Base-by-base conservation (phyloP, 441 rosid genomes). In the Populus hybrid region DNA sequence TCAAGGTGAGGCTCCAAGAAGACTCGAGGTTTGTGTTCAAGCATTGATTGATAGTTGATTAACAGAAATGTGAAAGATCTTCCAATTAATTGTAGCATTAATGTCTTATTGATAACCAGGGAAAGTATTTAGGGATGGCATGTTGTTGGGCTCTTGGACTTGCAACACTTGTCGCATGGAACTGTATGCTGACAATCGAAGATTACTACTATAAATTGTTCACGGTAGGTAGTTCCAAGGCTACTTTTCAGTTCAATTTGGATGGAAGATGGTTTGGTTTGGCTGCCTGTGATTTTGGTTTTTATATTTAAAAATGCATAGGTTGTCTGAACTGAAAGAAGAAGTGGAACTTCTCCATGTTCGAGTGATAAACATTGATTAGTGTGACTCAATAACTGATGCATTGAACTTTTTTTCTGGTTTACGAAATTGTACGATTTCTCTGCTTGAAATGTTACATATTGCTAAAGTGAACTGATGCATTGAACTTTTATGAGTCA, bases 111-210 rank as follows among this genome's bases (percentile, higher is more conserved):
- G 42, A 76, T 75, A 3, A n/a, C 10, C 89, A 91, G 94, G 98
- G 97, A 67, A 91, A 86, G 76, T 76, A 23, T 69, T 80, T 83
- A 77, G 94, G 96, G 35, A 74, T 83, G 72, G 72, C 84, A 0
- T 85, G 89, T 64, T 89, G 97, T 67, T 90, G 92, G 89, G 42
- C 91, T 82, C 93, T 93, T 64, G 98, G 98, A 64, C 42, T 89
- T 6, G 98, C 97, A 34, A 83, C 92, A 28, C 92, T 94, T 20
- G 79, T 91, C 34, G 72, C 97, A 21, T 94, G 97, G 98, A 89
- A 88, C 81, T 90, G 95, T 77, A 84, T 94, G 95, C 79, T 91
- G 12, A 93, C 90, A 12, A 88, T 90, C 0, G 92, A 87, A 84
- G 98, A 94, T 77, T 94, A 94, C 82, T 90, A 90, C 81, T 89